Conservation (phyloP, 2,329 filamentous ascomycete species). For the Calcarisporium arbuscula region DNA sequence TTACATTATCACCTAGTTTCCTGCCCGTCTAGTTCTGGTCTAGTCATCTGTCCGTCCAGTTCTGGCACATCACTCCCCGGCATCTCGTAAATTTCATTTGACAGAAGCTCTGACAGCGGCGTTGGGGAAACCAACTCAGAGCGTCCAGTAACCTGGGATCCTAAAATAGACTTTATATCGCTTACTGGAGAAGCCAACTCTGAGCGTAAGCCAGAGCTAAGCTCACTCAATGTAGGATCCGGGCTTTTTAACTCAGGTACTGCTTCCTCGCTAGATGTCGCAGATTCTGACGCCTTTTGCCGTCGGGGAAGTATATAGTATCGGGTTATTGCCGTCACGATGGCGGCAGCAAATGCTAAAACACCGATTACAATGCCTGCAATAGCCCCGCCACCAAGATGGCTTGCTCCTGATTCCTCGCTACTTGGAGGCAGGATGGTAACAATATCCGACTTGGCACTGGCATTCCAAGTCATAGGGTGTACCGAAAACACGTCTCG, state of each 20-base stretch:
- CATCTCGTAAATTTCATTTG: conserved; percentile 9
- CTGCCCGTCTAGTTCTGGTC: too few species aligned
- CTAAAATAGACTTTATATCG: neutral
- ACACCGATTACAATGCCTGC: conserved; percentile 8
- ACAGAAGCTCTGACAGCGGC: conserved; percentile 7
- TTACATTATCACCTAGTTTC: too few species aligned
- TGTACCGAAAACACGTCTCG: conserved; percentile 10
- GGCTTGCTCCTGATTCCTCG: neutral
- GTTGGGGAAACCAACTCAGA: conserved; percentile 2
- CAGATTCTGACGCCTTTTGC: neutral
- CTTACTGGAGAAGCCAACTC: too few species aligned
- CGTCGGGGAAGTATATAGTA: conserved; percentile 5
- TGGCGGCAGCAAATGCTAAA: conserved; percentile 1
- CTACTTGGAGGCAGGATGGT: conserved; percentile 5
- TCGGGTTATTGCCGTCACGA: conserved; percentile 1
- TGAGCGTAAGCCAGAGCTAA: too few species aligned
- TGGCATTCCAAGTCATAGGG: conserved; percentile 8
- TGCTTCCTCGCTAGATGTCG: neutral
- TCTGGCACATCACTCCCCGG: conserved; percentile 10
- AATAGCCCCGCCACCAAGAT: neutral
- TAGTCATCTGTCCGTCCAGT: too few species aligned
- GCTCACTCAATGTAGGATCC: too few species aligned
- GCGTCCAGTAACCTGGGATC: neutral
- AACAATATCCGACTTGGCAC: conserved; percentile 6
- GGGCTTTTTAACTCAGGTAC: too few species aligned